Base-by-base conservation (phyloP, 2,329 filamentous ascomycete genomes). In the Hymenoscyphus fructigenus region DNA sequence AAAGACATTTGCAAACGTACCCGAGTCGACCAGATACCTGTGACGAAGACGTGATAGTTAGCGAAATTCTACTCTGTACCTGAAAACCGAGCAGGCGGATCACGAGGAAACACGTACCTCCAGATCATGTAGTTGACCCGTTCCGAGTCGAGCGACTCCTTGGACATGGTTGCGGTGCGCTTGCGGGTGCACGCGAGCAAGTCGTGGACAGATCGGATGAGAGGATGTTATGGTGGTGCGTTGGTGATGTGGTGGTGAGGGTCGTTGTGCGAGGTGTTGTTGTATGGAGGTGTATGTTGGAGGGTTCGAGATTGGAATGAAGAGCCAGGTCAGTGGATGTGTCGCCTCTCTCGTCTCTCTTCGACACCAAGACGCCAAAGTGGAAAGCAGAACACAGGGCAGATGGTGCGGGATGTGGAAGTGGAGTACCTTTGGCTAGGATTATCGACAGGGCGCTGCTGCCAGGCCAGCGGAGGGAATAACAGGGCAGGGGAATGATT, bases 61-160 rank as follows among this genome's bases (percentile, higher is more conserved):
- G 72, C 73, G 71, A 75, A 69, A 66, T 63, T 58, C 64, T 63
- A 32, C 44, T 14, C 60, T 60, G 70, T 69, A 69, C 69, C 70
- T 69, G 67, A 68, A 70, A 68, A 62, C 66, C 63, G 64, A 70
- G 63, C 57, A 61, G 62, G 70, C 65, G 69, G 71, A 74, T 72
- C 70, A 74, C 68, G 70, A 70, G 69, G 65, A 70, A 70, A 72
- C 68, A 76, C 86, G 78, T 82, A 89, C 87, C 85, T 88, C 87
- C 87, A 89, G 76, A 89, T 83, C 77, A 89, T 83, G 82, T 86
- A 89, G 81, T 89, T 89, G 82, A 89, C 81, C 81, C 85, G 83
- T 78, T 89, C 83, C 70, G 85, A 88, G 82, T 88, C 84, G 74
- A 89, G 81, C 38, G 66, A 64, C 70, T 77, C 75, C 69, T 76